Evolutionary conservation across 1,284 basidiomycete species (phyloP).

Genomic region (Cutaneotrichosporon mucoides): DNA sequence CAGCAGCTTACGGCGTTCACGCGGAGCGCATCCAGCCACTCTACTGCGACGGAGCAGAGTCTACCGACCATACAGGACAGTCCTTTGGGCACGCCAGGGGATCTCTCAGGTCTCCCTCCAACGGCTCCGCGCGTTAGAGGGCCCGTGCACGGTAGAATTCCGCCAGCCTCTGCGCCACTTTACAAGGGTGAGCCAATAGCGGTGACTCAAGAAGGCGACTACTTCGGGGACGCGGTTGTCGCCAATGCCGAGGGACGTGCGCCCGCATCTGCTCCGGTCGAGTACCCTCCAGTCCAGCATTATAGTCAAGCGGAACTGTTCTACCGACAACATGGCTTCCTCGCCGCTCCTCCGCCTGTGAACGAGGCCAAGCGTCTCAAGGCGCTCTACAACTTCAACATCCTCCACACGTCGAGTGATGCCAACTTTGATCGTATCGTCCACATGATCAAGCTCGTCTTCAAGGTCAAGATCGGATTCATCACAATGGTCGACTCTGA

Average conservation of each 20-base stretch:
- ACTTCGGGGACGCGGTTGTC: constrained; percentile 2
- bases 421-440: constrained; percentile 89
- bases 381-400: constrained; percentile 76
- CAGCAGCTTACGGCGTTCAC: not conserved
- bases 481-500: constrained; percentile 77
- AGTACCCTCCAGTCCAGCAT: not conserved
- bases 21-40: not conserved
- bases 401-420: constrained; percentile 77
- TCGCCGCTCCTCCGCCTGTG: constrained; percentile 72
- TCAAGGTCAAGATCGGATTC: constrained; percentile 75
- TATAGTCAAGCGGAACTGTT: constrained; percentile 51
- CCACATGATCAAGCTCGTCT: constrained; percentile 83
- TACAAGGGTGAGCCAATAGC: constrained; percentile 19
- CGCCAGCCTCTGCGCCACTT: constrained; percentile 42
- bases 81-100: constrained; percentile 30
- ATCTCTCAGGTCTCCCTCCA: constrained; percentile 6
- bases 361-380: constrained; percentile 72
- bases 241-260: not conserved
- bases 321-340: constrained; percentile 62
- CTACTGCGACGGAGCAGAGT: not conserved
- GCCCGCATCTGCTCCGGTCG: not conserved
- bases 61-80: not conserved
- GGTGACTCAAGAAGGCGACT: not conserved
- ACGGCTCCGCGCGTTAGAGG: not conserved
- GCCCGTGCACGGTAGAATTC: constrained; percentile 19